Evolutionary conservation across 2,329 filamentous ascomycete species (phyloP).

Genomic region (Xylariales sp.): DNA sequence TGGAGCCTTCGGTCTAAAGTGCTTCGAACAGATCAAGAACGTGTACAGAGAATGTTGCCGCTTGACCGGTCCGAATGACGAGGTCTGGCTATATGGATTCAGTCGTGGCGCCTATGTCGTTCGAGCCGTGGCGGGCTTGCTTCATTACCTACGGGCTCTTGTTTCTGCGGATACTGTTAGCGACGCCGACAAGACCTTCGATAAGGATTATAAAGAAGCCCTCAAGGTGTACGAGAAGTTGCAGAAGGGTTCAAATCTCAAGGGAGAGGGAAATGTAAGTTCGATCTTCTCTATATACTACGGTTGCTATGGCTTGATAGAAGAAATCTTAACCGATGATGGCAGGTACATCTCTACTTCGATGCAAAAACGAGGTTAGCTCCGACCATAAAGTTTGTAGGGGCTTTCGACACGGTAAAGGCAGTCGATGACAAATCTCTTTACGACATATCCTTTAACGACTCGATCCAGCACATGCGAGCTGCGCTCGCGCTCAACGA

Average conservation of each 20-base stretch:
- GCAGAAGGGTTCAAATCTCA: background rate
- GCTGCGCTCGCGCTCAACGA: constrained; percentile 6
- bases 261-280: constrained; percentile 1
- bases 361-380: constrained; percentile 1
- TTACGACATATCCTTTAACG: constrained; percentile 12
- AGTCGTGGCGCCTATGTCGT: constrained; percentile 15
- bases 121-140: constrained; percentile 8
- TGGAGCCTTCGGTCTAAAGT: constrained; percentile 7
- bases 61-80: constrained; percentile 4
- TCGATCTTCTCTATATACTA: background rate
- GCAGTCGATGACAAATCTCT: constrained; percentile 15
- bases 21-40: constrained; percentile 7
- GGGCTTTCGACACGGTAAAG: constrained; percentile 8
- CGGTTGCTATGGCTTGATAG: background rate
- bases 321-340: background rate
- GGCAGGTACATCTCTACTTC: constrained; percentile 1
- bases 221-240: constrained; percentile 3
- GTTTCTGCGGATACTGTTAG: background rate
- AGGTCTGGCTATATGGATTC: constrained; percentile 15
- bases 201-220: constrained; percentile 6
- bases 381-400: constrained; percentile 1
- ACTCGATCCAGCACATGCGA: constrained; percentile 15
- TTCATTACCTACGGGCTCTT: constrained; percentile 14
- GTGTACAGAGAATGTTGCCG: constrained; percentile 12
- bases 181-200: background rate